phyloP scores from a whole-genome alignment of 305 asterid species.

The Fraxinus paxiana region DNA sequence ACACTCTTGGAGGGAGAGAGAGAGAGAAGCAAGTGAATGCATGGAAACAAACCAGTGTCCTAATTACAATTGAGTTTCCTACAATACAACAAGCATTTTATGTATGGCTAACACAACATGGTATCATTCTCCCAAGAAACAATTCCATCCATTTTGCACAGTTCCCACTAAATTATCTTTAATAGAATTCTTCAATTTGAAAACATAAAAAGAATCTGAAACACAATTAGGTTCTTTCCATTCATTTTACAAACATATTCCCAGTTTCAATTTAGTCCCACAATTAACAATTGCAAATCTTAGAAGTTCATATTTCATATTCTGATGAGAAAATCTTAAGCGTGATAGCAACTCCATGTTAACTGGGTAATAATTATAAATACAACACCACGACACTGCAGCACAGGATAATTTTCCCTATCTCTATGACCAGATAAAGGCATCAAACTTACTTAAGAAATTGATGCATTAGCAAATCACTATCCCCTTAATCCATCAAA shows the following conservation, averaged over 20 bases:
- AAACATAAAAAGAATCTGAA: background rate
- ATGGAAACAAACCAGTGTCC: background rate
- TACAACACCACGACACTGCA: background rate
- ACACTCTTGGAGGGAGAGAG: background rate
- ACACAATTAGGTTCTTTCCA: background rate
- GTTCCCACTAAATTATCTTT: background rate
- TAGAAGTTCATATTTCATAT: background rate
- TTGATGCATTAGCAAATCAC: background rate
- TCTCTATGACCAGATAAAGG: background rate
- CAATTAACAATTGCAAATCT: background rate
- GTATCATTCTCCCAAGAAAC: background rate
- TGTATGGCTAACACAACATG: background rate
- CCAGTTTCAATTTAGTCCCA: background rate
- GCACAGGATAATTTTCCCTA: background rate
- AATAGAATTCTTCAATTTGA: background rate
- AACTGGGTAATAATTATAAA: background rate
- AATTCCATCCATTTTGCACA: background rate
- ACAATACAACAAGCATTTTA: background rate
- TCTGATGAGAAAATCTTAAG: background rate
- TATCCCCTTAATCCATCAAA: background rate
- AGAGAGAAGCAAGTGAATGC: background rate
- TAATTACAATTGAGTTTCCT: background rate
- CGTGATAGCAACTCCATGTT: background rate
- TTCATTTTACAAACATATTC: background rate
- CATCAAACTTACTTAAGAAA: background rate